These are phyloP conservation scores for Aspergillus sergii DNA, from an alignment of 2,329 filamentous ascomycete genomes.

Conservation along the genomic window DNA sequence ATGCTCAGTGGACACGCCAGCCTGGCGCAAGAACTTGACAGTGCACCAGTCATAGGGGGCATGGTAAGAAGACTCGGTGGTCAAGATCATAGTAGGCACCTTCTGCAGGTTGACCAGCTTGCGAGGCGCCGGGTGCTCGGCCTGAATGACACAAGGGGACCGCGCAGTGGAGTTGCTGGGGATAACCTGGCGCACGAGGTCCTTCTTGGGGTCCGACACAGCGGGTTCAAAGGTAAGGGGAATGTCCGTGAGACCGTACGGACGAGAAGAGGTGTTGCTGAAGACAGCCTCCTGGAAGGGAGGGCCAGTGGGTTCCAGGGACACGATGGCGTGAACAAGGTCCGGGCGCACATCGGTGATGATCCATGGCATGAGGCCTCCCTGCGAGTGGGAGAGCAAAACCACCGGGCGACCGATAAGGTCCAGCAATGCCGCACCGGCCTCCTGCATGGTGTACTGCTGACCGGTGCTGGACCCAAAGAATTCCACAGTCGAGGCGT, in stretches of 20 bases:
- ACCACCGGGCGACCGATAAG: slow-evolving; percentile 23
- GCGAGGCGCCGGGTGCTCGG: slow-evolving; percentile 35
- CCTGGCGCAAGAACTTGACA: slow-evolving; percentile 56
- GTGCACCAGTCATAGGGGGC: slow-evolving; percentile 59
- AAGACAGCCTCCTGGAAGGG: slow-evolving; percentile 28
- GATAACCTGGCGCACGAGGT: slow-evolving; percentile 18
- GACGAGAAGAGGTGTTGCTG: slow-evolving; percentile 14
- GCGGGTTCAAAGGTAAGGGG: slow-evolving; percentile 18
- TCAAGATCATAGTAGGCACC: slow-evolving; percentile 56
- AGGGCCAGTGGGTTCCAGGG: slow-evolving; percentile 58
- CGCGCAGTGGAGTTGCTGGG: slow-evolving; percentile 10
- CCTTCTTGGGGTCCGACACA: slow-evolving; percentile 13
- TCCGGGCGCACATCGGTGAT: slow-evolving; percentile 53
- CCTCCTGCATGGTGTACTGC: slow-evolving; percentile 19
- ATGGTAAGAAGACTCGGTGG: slow-evolving; percentile 58
- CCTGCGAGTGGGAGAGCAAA: slow-evolving; percentile 55
- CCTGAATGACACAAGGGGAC: slow-evolving; percentile 42
- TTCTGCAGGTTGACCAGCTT: slow-evolving; percentile 52
- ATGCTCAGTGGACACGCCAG: slow-evolving; percentile 50
- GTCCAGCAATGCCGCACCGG: slow-evolving; percentile 27
- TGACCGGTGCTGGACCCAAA: slow-evolving; percentile 18
- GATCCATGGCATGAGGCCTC: slow-evolving; percentile 46
- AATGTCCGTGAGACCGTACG: slow-evolving; percentile 26
- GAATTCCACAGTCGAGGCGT: slow-evolving; percentile 23
- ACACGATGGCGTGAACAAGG: slow-evolving; percentile 52